These are phyloP conservation scores for Oryza meyeriana DNA, from an alignment of 176 grass and related monocot genomes.

Conservation along the genomic window DNA sequence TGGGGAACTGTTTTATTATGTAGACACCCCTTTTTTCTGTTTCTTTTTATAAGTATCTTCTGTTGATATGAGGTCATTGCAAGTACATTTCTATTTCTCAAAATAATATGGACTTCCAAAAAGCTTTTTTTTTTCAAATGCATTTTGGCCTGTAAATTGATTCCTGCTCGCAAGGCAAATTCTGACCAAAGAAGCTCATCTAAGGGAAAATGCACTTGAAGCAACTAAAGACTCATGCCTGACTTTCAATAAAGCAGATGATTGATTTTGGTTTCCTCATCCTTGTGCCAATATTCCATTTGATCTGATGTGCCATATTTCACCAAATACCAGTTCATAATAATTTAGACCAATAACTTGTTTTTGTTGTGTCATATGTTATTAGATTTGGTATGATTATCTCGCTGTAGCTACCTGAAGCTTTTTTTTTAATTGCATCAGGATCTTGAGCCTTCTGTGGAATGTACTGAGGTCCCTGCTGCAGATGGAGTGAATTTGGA, in stretches of 20 bases:
- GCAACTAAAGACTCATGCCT: not conserved
- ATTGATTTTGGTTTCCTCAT: not conserved
- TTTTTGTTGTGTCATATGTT: constrained; percentile 21
- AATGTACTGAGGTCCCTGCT: constrained; percentile 13
- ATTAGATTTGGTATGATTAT: not conserved
- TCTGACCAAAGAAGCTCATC: constrained; percentile 3
- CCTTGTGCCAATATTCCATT: constrained; percentile 5
- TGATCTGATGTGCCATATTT: constrained; percentile 1
- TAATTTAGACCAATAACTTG: not conserved
- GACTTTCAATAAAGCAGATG: not conserved
- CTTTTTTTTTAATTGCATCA: constrained; percentile 9
- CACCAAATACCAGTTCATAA: not conserved
- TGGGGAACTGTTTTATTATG: not conserved
- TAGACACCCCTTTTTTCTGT: not conserved
- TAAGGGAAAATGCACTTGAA: not conserved
- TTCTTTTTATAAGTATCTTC: not conserved
- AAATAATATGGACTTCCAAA: constrained; percentile 14
- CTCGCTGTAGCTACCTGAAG: constrained; percentile 13
- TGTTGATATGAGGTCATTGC: not conserved
- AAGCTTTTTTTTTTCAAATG: not conserved
- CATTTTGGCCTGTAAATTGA: constrained; percentile 1
- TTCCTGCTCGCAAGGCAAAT: constrained; percentile 10
- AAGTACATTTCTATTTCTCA: constrained; percentile 1
- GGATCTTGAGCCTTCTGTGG: constrained; percentile 17
- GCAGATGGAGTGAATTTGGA: constrained; percentile 17